A percentile compares a stretch with the other conserved stretches of the same genome.
Evolutionary conservation across 192 early-diverging fungal genomes (phyloP).

Genomic region (Coemansia sp.): DNA sequence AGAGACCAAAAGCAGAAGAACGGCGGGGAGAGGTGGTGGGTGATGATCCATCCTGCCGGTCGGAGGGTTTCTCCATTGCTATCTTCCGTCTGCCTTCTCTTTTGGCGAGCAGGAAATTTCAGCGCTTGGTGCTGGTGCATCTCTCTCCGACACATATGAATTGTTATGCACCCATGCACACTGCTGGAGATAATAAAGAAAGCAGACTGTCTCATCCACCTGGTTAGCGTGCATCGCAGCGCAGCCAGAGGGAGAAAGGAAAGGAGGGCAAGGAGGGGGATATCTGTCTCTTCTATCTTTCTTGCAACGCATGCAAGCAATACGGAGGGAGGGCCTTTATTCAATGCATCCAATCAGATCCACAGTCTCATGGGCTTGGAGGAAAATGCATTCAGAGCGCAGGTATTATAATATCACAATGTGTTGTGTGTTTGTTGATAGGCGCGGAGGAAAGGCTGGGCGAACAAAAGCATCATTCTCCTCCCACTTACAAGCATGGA

Average conservation of each 20-base stretch:
- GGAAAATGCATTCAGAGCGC: too few relatives aligned
- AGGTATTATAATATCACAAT: too few relatives aligned
- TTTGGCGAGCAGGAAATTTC: background rate
- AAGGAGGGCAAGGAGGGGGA: background rate
- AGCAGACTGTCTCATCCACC: background rate
- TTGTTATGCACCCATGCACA: conserved; percentile 7
- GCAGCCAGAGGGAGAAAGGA: background rate
- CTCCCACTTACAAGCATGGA: too few relatives aligned
- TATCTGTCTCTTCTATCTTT: background rate
- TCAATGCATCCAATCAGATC: too few relatives aligned
- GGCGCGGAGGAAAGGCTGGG: too few relatives aligned
- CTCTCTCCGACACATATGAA: conserved; percentile 9
- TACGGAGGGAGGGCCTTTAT: too few relatives aligned
- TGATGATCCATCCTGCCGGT: background rate
- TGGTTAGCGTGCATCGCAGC: background rate
- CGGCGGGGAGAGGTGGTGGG: background rate
- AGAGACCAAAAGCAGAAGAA: conserved; percentile 1
- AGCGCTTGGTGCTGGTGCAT: background rate
- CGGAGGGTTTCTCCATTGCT: background rate
- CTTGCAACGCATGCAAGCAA: too few relatives aligned
- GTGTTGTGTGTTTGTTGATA: too few relatives aligned
- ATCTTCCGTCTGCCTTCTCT: background rate
- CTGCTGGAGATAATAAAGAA: background rate
- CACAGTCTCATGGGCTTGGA: too few relatives aligned
- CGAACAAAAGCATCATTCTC: too few relatives aligned